Evolutionary conservation across 805 yeast genomes (phyloP).

Genomic region (Candida germanica): DNA sequence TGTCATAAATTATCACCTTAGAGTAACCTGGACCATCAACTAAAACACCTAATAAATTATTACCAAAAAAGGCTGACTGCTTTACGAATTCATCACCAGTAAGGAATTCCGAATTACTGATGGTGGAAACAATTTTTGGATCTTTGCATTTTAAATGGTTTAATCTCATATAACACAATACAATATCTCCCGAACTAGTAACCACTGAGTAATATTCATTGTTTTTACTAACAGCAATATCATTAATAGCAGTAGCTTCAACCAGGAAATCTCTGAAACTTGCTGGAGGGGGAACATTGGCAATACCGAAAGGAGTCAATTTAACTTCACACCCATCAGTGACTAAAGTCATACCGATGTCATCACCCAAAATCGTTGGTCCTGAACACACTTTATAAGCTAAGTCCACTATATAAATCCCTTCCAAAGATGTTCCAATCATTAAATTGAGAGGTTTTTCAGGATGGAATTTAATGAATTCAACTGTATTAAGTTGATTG

Average conservation of each 20-base stretch:
- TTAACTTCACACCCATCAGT: constrained; percentile 71
- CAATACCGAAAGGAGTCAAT: constrained; percentile 77
- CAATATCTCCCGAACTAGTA: constrained; percentile 38
- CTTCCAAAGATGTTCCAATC: constrained; percentile 49
- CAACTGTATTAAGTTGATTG: constrained; percentile 28
- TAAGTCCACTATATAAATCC: constrained; percentile 64
- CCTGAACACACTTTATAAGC: constrained; percentile 64
- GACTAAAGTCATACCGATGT: constrained; percentile 76
- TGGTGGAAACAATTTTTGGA: constrained; percentile 38
- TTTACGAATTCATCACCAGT: constrained; percentile 47
- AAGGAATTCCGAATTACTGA: constrained; percentile 34
- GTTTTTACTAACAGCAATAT: constrained; percentile 59
- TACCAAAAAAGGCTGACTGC: constrained; percentile 59
- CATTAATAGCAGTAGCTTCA: constrained; percentile 46
- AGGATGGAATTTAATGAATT: constrained; percentile 75
- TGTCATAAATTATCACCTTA: constrained; percentile 48
- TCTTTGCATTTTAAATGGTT: constrained; percentile 46
- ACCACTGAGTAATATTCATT: constrained; percentile 60
- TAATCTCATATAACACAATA: constrained; percentile 43
- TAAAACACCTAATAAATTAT: constrained; percentile 51
- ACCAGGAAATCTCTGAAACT: constrained; percentile 64
- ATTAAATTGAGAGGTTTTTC: constrained; percentile 79
- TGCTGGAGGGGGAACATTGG: constrained; percentile 95
- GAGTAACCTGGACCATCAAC: constrained; percentile 56
- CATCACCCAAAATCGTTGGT: constrained; percentile 63